Conservation (phyloP, 306 rosid genomes). For the Lablab purpureus region DNA sequence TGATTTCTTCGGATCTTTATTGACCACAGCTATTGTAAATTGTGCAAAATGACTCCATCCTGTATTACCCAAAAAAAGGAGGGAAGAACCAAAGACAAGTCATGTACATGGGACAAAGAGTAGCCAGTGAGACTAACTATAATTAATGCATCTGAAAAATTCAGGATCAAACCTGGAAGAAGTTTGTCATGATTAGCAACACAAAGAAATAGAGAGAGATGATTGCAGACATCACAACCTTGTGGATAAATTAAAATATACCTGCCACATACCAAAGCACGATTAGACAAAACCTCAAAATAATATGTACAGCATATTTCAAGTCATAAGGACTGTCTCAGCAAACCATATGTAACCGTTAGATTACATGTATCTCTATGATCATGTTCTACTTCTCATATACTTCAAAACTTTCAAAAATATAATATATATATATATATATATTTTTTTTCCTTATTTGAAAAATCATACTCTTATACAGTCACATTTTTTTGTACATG, state of each 20-base stretch:
- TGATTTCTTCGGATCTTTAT: slow-evolving; percentile 92
- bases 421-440: neutral
- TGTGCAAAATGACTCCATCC: slow-evolving; percentile 99
- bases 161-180: slow-evolving; percentile 82
- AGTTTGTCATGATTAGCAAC: slow-evolving; percentile 99
- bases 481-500: neutral
- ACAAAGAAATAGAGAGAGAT: slow-evolving; percentile 97
- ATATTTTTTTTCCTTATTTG: neutral
- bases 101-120: slow-evolving; percentile 6
- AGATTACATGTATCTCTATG: slow-evolving; percentile 31
- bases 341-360: slow-evolving; percentile 36
- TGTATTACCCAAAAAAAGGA: slow-evolving; percentile 46
- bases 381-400: slow-evolving; percentile 33
- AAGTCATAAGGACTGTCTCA: slow-evolving; percentile 31
- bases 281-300: slow-evolving; percentile 47
- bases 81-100: slow-evolving; percentile 24
- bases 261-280: slow-evolving; percentile 63
- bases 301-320: slow-evolving; percentile 25
- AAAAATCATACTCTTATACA: slow-evolving; percentile 15
- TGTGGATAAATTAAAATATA: slow-evolving; percentile 98
- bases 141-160: slow-evolving; percentile 27
- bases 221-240: slow-evolving; percentile 98
- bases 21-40: slow-evolving; percentile 96
- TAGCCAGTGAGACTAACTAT: slow-evolving; percentile 24
- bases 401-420: slow-evolving; percentile 30